Evolutionary conservation across 2,329 filamentous ascomycete species (phyloP).

Genomic region (Aspergillus neoniger): DNA sequence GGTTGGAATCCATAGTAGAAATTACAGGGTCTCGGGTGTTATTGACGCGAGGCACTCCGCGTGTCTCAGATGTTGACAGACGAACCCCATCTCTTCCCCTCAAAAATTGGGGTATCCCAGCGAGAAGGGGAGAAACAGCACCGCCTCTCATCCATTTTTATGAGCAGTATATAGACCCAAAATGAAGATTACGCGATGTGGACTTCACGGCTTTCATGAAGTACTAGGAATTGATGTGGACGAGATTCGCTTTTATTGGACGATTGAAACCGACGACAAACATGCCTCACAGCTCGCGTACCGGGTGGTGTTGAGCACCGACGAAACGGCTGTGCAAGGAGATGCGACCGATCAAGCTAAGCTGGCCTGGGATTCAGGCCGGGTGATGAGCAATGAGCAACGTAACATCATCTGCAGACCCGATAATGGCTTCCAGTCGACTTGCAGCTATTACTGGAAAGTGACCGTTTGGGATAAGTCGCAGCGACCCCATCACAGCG

Average conservation of each 20-base stretch:
- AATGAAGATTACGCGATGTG: conserved; percentile 24
- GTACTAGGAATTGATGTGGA: conserved; percentile 25
- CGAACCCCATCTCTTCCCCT: no score
- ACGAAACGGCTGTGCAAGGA: background rate
- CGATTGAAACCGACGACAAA: conserved; percentile 12
- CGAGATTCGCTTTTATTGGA: conserved; percentile 27
- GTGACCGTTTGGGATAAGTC: conserved; percentile 24
- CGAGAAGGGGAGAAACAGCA: no score
- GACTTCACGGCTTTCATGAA: conserved; percentile 29
- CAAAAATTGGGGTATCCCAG: no score
- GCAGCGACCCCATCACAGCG: conserved; percentile 12
- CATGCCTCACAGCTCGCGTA: conserved; percentile 20
- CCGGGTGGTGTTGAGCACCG: conserved; percentile 16
- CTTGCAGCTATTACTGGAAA: conserved; percentile 23
- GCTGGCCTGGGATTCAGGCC: conserved; percentile 22
- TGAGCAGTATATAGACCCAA: no score
- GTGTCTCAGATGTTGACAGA: no score
- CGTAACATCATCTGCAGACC: conserved; percentile 27
- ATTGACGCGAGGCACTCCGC: no score
- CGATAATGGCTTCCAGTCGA: conserved; percentile 21
- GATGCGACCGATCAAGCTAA: background rate
- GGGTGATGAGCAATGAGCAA: conserved; percentile 24
- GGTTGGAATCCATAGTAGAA: no score
- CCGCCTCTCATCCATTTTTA: no score
- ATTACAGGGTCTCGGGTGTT: no score